These are phyloP conservation scores for Xerocomus potaroensis DNA, from an alignment of 768 basidiomycete genomes.

Conservation along the genomic window DNA sequence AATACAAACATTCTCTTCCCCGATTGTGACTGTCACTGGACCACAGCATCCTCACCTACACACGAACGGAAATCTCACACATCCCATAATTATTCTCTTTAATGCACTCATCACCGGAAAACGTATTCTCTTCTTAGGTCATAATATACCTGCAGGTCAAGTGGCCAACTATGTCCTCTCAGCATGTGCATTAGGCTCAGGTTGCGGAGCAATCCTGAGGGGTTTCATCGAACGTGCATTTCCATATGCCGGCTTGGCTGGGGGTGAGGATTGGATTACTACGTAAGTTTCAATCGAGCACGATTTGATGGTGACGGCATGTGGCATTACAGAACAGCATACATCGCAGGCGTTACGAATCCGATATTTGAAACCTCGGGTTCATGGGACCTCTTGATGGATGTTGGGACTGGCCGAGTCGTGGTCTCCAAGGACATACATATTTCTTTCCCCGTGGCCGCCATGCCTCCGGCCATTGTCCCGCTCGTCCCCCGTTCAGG, in stretches of 20 bases:
- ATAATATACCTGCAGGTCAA: slow-evolving; percentile 82
- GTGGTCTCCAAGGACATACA: slow-evolving; percentile 85
- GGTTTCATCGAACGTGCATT: slow-evolving; percentile 92
- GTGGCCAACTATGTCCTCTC: slow-evolving; percentile 91
- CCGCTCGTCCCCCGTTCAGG: slow-evolving; percentile 54
- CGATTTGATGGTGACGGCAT: slow-evolving; percentile 4
- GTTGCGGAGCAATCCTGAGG: slow-evolving; percentile 76
- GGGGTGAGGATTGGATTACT: slow-evolving; percentile 85
- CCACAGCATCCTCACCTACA: slow-evolving; percentile 90
- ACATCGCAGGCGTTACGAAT: slow-evolving; percentile 96
- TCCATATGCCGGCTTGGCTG: slow-evolving; percentile 89
- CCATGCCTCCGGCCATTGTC: slow-evolving; percentile 37
- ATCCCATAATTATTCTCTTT: slow-evolving; percentile 92
- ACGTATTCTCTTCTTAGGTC: slow-evolving; percentile 93
- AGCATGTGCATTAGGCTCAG: slow-evolving; percentile 90
- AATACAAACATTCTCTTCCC: slow-evolving; percentile 74
- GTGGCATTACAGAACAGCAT: slow-evolving; percentile 63
- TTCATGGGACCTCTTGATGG: slow-evolving; percentile 91
- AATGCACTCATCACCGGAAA: slow-evolving; percentile 95
- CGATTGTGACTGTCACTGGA: slow-evolving; percentile 56
- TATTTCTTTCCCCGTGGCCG: slow-evolving; percentile 44
- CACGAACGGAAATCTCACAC: slow-evolving; percentile 84
- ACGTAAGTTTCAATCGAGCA: slow-evolving; percentile 50
- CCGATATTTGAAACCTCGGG: slow-evolving; percentile 89
- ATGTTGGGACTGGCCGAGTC: slow-evolving; percentile 83